Conservation (phyloP, 2,329 filamentous ascomycete species). For the Fusarium sp. region DNA sequence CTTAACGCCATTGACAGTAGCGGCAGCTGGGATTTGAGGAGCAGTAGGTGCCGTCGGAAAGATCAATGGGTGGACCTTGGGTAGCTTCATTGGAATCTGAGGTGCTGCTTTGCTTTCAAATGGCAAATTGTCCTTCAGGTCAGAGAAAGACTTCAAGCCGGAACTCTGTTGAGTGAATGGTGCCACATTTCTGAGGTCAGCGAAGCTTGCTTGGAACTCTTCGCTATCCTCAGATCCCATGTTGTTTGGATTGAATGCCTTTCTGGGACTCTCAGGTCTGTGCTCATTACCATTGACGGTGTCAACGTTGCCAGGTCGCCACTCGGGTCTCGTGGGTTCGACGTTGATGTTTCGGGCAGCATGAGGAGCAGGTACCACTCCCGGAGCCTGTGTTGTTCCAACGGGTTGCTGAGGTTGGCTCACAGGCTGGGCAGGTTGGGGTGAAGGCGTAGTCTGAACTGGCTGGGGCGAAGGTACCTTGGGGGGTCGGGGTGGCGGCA, state of each 20-base stretch:
- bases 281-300: constrained; percentile 36
- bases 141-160: constrained; percentile 63
- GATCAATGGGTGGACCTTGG: constrained; percentile 48
- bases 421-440: constrained; percentile 11
- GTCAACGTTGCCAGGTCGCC: constrained; percentile 61
- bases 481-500: constrained; percentile 32
- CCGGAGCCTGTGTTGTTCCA: neutral
- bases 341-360: constrained; percentile 63
- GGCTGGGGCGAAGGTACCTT: constrained; percentile 26
- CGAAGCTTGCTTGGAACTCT: constrained; percentile 63
- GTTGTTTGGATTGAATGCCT: constrained; percentile 47
- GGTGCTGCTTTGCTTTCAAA: constrained; percentile 63
- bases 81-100: constrained; percentile 50
- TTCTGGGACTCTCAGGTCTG: constrained; percentile 28
- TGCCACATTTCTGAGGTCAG: constrained; percentile 65
- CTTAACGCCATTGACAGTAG: constrained; percentile 55
- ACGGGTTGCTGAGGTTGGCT: neutral
- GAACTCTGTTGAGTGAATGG: constrained; percentile 59
- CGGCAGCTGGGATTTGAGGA: constrained; percentile 57
- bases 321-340: constrained; percentile 67
- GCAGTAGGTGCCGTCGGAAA: constrained; percentile 61
- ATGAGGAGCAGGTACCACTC: constrained; percentile 13
- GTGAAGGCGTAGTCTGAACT: constrained; percentile 12
- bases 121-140: constrained; percentile 65
- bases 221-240: constrained; percentile 66